Evolutionary conservation across 345 rosid genomes (phyloP).

Genomic region (Melaleuca quinquenervia): DNA sequence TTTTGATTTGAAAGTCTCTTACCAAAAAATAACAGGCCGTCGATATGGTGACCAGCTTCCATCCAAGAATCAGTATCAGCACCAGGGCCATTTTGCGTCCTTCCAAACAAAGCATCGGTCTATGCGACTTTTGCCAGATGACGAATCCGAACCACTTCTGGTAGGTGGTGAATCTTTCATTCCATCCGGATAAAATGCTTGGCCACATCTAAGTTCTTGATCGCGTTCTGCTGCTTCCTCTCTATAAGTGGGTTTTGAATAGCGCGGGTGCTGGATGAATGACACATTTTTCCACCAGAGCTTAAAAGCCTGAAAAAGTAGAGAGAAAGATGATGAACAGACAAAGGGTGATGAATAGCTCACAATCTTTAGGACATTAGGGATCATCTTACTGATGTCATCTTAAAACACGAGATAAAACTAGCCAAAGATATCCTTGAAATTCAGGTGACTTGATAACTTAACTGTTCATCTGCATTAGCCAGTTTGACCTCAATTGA

Average conservation of each 20-base stretch:
- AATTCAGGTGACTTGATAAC: neutral
- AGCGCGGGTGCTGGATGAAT: conserved; percentile 71
- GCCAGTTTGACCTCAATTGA: neutral
- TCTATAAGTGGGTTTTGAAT: conserved; percentile 43
- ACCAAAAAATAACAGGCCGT: neutral
- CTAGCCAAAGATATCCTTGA: neutral
- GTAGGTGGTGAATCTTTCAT: conserved; percentile 3
- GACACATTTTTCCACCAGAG: conserved; percentile 85
- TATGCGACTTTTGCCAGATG: conserved; percentile 2
- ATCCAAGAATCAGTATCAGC: conserved; percentile 13
- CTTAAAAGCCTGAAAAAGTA: conserved; percentile 50
- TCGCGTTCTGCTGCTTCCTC: conserved; percentile 52
- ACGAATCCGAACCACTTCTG: conserved; percentile 1
- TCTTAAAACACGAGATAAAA: neutral
- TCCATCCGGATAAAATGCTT: conserved; percentile 7
- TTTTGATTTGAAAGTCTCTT: neutral
- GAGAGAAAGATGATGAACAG: neutral
- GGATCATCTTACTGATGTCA: neutral
- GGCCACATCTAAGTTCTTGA: conserved; percentile 33
- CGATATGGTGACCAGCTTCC: neutral
- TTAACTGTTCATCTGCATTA: neutral
- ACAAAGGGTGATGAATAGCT: neutral
- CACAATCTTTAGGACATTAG: neutral
- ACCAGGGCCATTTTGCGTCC: conserved; percentile 95
- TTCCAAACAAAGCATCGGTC: conserved; percentile 63